Conservation (phyloP, 2,329 filamentous ascomycete species). For the Mycogone perniciosa region DNA sequence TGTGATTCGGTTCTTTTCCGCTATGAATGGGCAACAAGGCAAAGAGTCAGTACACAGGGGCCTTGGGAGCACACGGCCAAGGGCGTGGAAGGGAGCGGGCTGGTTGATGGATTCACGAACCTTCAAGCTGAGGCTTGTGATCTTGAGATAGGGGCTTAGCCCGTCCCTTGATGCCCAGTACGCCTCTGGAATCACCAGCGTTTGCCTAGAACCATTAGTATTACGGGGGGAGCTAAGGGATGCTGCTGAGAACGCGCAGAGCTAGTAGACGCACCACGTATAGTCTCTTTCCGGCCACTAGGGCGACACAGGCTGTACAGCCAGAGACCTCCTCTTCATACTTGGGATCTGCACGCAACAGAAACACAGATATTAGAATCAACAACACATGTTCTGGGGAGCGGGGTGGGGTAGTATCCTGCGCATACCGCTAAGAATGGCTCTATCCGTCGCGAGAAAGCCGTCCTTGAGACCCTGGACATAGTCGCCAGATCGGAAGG, state of each 20-base stretch:
- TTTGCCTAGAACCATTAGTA: slow-evolving; percentile 63
- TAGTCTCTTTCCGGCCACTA: slow-evolving; percentile 87
- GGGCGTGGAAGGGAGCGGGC: no score
- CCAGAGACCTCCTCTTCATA: slow-evolving; percentile 98
- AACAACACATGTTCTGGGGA: neutral
- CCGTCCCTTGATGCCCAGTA: slow-evolving; percentile 91
- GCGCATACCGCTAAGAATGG: slow-evolving; percentile 81
- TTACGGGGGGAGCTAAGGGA: neutral
- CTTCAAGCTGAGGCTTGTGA: slow-evolving; percentile 98
- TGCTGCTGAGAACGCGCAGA: neutral
- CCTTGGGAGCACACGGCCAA: no score
- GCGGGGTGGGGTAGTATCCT: neutral
- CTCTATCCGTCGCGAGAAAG: slow-evolving; percentile 90
- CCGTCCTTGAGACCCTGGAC: slow-evolving; percentile 96
- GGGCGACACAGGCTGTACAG: slow-evolving; percentile 87
- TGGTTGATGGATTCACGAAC: slow-evolving; percentile 40
- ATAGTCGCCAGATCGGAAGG: slow-evolving; percentile 85
- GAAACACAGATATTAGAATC: neutral
- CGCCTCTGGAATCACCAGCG: slow-evolving; percentile 90
- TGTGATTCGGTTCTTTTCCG: slow-evolving; percentile 91
- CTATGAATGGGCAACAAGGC: slow-evolving; percentile 39
- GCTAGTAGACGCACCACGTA: slow-evolving; percentile 68
- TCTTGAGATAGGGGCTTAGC: slow-evolving; percentile 98
- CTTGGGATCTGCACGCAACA: slow-evolving; percentile 64
- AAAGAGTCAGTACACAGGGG: slow-evolving; percentile 14